Percentiles rank a stretch among this genome's conserved stretches.
Conservation (phyloP, 257 asterid species). For the Thymus mandschuricus region DNA sequence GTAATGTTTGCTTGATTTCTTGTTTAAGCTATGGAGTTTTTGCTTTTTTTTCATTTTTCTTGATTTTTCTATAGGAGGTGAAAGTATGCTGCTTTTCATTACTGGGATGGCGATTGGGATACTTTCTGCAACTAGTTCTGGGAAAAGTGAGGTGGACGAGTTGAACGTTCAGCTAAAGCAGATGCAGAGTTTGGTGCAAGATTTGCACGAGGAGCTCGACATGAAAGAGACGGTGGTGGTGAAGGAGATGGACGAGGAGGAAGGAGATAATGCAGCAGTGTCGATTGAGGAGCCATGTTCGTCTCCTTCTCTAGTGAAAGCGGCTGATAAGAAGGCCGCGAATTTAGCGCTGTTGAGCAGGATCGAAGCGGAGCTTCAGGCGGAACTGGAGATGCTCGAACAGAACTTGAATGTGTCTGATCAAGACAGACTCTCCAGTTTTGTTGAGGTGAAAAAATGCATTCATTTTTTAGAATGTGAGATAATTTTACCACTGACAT, state of each 20-base stretch:
- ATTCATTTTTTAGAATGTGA: background rate
- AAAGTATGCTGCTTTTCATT: conserved; percentile 47
- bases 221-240: conserved; percentile 62
- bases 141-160: conserved; percentile 49
- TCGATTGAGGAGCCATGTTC: conserved; percentile 39
- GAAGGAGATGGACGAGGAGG: conserved; percentile 49
- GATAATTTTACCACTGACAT: background rate
- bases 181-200: conserved; percentile 58
- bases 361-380: conserved; percentile 84
- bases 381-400: conserved; percentile 78
- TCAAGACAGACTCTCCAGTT: conserved; percentile 39
- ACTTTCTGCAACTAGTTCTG: conserved; percentile 40
- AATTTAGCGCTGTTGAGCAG: conserved; percentile 47
- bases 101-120: conserved; percentile 68
- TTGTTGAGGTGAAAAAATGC: conserved; percentile 49
- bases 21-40: background rate
- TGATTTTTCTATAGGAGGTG: conserved; percentile 39
- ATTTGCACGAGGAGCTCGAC: conserved; percentile 68
- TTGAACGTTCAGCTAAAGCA: conserved; percentile 54
- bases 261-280: conserved; percentile 21
- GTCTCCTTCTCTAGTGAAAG: conserved; percentile 37
- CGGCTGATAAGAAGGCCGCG: conserved; percentile 33
- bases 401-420: conserved; percentile 46
- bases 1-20: background rate
- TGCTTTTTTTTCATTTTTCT: background rate